Conservation (phyloP, 805 yeast genomes). For the Clavispora santaluciae region DNA sequence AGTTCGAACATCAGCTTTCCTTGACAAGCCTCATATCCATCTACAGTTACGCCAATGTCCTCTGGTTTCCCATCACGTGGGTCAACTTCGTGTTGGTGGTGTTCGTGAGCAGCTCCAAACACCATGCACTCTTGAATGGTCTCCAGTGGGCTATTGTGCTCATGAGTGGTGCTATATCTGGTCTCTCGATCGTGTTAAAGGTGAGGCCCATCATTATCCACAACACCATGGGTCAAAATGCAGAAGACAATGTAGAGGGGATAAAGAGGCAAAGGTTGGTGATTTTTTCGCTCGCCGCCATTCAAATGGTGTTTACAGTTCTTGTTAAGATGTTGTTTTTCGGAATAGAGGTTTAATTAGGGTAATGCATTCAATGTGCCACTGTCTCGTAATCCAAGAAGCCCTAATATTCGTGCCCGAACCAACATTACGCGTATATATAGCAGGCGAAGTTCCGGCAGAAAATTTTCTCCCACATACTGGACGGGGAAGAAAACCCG, state of each 20-base stretch:
- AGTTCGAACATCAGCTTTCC: conserved; percentile 45
- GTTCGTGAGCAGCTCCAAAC: conserved; percentile 33
- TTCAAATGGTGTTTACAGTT: conserved; percentile 56
- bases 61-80: conserved; percentile 82
- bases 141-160: conserved; percentile 63
- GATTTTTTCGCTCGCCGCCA: conserved; percentile 37
- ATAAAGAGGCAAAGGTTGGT: conserved; percentile 29
- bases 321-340: conserved; percentile 66
- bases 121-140: conserved; percentile 35
- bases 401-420: conserved; percentile 3
- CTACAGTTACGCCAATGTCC: conserved; percentile 78
- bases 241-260: conserved; percentile 24
- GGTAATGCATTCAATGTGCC: neutral
- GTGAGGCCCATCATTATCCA: conserved; percentile 33
- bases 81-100: conserved; percentile 55
- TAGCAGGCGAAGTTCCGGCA: neutral
- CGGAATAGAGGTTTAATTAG: conserved; percentile 21
- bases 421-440: neutral
- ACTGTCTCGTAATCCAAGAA: neutral
- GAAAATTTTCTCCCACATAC: conserved; percentile 5
- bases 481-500: neutral
- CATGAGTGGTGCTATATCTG: conserved; percentile 58
- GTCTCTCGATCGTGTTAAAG: conserved; percentile 48
- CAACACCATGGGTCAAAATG: conserved; percentile 28
- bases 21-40: conserved; percentile 62